Evolutionary conservation across 768 basidiomycete genomes (phyloP).

Genomic region (Lactarius pseudohatsudake): DNA sequence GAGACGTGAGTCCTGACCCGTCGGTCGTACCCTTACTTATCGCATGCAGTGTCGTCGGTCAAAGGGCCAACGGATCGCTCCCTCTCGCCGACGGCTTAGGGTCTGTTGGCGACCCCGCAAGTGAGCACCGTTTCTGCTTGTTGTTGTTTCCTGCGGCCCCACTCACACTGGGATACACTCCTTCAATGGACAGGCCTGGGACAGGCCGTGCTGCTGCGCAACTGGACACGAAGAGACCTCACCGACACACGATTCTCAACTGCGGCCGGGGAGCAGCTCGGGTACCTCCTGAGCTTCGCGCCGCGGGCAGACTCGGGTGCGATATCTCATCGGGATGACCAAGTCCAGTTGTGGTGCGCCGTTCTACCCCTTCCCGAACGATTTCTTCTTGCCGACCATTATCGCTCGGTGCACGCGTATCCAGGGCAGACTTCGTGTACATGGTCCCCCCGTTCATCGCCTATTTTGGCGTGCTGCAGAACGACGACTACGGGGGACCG

Average conservation of each 20-base stretch:
- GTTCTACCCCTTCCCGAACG: not conserved
- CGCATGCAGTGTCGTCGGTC: slow-evolving; percentile 39
- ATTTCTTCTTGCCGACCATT: not conserved
- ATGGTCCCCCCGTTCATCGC: slow-evolving; percentile 69
- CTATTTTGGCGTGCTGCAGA: slow-evolving; percentile 55
- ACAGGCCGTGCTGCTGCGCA: slow-evolving; percentile 49
- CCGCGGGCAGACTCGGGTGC: slow-evolving; percentile 52
- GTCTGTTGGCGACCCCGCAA: slow-evolving; percentile 62
- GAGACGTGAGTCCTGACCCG: slow-evolving; percentile 36
- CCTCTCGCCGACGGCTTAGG: slow-evolving; percentile 48
- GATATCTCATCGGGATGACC: slow-evolving; percentile 53
- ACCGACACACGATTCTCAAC: slow-evolving; percentile 39
- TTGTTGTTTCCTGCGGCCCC: slow-evolving; percentile 3
- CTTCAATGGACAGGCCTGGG: slow-evolving; percentile 44
- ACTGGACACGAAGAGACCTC: slow-evolving; percentile 47
- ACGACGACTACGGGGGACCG: slow-evolving; percentile 37
- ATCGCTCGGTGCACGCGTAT: not conserved
- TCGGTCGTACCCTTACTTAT: slow-evolving; percentile 6
- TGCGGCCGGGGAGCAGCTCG: slow-evolving; percentile 48
- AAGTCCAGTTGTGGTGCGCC: slow-evolving; percentile 55
- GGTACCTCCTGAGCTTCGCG: slow-evolving; percentile 46
- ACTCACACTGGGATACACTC: not conserved
- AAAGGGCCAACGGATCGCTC: slow-evolving; percentile 39
- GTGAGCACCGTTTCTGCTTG: slow-evolving; percentile 30
- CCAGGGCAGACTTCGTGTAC: slow-evolving; percentile 58